A percentile compares a stretch with the other conserved stretches of the same genome.
These are phyloP conservation scores for Trichoderma lentiforme DNA, from an alignment of 2,329 filamentous ascomycete genomes.

Conservation along the genomic window DNA sequence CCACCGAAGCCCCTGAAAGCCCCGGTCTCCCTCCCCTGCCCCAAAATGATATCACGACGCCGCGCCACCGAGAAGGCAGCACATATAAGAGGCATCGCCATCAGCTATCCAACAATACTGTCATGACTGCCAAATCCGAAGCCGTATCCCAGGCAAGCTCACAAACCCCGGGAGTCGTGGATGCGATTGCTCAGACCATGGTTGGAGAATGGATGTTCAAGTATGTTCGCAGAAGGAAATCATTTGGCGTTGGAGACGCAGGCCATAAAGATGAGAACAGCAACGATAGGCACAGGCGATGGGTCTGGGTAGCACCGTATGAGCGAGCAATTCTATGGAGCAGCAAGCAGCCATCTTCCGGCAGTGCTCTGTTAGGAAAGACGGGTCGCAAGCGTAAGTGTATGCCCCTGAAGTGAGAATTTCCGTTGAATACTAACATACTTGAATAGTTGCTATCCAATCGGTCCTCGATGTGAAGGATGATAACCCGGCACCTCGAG, in stretches of 20 bases:
- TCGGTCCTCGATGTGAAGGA: slow-evolving; percentile 97
- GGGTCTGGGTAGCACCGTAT: slow-evolving; percentile 98
- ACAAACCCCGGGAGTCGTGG: slow-evolving; percentile 78
- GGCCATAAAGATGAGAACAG: slow-evolving; percentile 67
- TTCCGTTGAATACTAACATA: slow-evolving; percentile 1
- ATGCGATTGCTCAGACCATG: slow-evolving; percentile 97
- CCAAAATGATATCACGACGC: slow-evolving; percentile 66
- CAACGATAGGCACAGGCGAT: slow-evolving; percentile 84
- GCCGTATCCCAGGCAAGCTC: slow-evolving; percentile 51
- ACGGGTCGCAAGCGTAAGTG: slow-evolving; percentile 87
- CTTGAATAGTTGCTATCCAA: slow-evolving; percentile 74
- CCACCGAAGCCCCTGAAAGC: slow-evolving; percentile 66
- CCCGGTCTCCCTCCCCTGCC: slow-evolving; percentile 71
- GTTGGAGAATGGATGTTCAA: slow-evolving; percentile 97
- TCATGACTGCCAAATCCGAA: slow-evolving; percentile 45
- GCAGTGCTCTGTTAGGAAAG: slow-evolving; percentile 87
- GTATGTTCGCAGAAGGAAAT: slow-evolving; percentile 82
- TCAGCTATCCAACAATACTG: slow-evolving; percentile 60
- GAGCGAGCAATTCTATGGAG: slow-evolving; percentile 97
- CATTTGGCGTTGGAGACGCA: slow-evolving; percentile 75
- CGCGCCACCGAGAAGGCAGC: slow-evolving; percentile 44
- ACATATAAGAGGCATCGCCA: slow-evolving; percentile 49
- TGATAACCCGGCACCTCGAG: slow-evolving; percentile 79
- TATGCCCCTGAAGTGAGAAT: neutral
- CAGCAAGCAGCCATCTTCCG: slow-evolving; percentile 89